Conservation (phyloP, 352 stramenopile species). For the Phytophthora hibernalis region DNA sequence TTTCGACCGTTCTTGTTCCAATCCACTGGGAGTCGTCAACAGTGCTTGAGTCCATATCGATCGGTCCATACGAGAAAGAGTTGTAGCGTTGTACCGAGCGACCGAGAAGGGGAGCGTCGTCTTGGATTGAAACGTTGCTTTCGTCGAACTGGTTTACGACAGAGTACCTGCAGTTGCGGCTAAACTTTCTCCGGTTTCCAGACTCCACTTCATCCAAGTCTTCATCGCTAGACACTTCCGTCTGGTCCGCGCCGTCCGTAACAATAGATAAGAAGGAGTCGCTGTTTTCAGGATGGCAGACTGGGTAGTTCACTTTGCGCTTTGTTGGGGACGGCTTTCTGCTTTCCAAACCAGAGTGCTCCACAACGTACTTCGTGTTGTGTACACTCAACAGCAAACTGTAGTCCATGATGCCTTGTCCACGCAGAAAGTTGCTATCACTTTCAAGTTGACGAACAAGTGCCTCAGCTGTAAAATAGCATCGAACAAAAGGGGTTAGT, state of each 20-base stretch:
- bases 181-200: constrained; percentile 60
- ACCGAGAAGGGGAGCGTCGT: constrained; percentile 56
- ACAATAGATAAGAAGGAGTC: constrained; percentile 52
- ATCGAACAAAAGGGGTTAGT: not conserved
- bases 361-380: constrained; percentile 86
- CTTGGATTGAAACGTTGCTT: constrained; percentile 31
- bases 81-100: constrained; percentile 49
- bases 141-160: constrained; percentile 65
- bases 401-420: constrained; percentile 92
- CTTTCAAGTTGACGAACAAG: constrained; percentile 72
- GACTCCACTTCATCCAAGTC: constrained; percentile 65
- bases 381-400: constrained; percentile 87
- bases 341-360: constrained; percentile 54
- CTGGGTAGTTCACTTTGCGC: constrained; percentile 73
- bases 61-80: constrained; percentile 48
- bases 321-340: constrained; percentile 67
- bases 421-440: constrained; percentile 78
- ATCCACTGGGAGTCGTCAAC: constrained; percentile 59
- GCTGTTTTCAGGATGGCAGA: constrained; percentile 67
- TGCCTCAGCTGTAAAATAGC: constrained; percentile 43
- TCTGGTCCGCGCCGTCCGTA: constrained; percentile 40
- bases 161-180: constrained; percentile 77
- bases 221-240: constrained; percentile 54
- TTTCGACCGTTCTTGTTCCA: constrained; percentile 65
- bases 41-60: constrained; percentile 23